A percentile compares a stretch with the other conserved stretches of the same genome.
Evolutionary conservation across 768 basidiomycete species (phyloP).

Genomic region (Tylopilus felleus): DNA sequence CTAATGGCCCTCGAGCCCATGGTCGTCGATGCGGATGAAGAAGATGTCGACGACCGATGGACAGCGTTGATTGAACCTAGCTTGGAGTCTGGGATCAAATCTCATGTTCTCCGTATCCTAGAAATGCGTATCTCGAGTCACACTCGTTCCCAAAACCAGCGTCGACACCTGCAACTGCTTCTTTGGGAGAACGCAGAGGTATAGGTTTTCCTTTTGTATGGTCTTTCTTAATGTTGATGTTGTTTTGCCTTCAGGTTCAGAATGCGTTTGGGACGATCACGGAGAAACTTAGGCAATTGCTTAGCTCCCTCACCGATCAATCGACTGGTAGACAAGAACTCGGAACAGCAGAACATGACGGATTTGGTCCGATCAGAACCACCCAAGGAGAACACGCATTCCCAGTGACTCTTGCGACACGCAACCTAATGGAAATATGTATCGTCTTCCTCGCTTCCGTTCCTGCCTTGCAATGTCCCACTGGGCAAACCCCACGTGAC

Average conservation of each 20-base stretch:
- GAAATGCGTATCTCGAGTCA: conserved; percentile 12
- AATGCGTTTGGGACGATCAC: conserved; percentile 37
- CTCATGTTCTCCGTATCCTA: conserved; percentile 44
- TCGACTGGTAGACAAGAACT: conserved; percentile 13
- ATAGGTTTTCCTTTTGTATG: conserved; percentile 22
- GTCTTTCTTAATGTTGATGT: background rate
- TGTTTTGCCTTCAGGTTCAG: conserved; percentile 45
- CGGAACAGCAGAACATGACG: conserved; percentile 49
- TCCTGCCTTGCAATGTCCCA: conserved; percentile 59
- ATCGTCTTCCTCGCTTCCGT: conserved; percentile 57
- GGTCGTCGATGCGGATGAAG: conserved; percentile 39
- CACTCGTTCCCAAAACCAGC: conserved; percentile 11
- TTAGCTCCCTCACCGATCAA: conserved; percentile 35
- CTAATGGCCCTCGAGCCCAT: conserved; percentile 66
- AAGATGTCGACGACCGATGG: conserved; percentile 31
- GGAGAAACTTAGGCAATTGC: conserved; percentile 37
- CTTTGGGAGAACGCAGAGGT: conserved; percentile 75
- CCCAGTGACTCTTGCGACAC: conserved; percentile 26
- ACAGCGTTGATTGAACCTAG: conserved; percentile 48
- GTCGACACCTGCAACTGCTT: conserved; percentile 47
- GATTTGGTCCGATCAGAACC: conserved; percentile 53
- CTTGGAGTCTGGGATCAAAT: conserved; percentile 58
- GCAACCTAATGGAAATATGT: conserved; percentile 48
- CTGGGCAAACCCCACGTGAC: conserved; percentile 59
- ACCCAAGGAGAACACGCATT: conserved; percentile 31